These are phyloP conservation scores for Metschnikowia anglica DNA, from an alignment of 805 yeast genomes.

Conservation along the genomic window DNA sequence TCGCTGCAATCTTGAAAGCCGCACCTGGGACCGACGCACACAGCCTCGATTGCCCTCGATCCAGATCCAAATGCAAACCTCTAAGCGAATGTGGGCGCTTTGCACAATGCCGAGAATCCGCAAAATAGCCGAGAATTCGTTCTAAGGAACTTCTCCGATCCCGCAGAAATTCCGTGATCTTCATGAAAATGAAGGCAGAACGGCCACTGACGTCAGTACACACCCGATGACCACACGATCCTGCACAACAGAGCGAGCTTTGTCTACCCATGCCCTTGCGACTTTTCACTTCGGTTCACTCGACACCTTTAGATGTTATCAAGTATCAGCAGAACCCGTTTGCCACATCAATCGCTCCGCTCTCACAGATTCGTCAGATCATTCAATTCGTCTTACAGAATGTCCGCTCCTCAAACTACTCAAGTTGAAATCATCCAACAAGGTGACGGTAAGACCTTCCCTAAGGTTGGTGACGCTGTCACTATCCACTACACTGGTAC, in stretches of 20 bases:
- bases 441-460: constrained; percentile 88
- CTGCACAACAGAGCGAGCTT: constrained; percentile 1
- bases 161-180: too few species aligned
- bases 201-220: constrained; percentile 3
- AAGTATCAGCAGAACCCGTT: constrained; percentile 14
- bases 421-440: constrained; percentile 44
- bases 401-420: constrained; percentile 43
- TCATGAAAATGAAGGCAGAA: too few species aligned
- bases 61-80: too few species aligned
- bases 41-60: constrained; percentile 5
- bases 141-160: too few species aligned
- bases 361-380: constrained; percentile 10
- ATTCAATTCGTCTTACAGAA: constrained; percentile 15
- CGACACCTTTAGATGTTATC: constrained; percentile 11
- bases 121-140: not conserved
- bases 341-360: constrained; percentile 11
- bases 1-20: not conserved
- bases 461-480: constrained; percentile 82
- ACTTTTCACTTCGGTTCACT: constrained; percentile 2
- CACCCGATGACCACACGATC: constrained; percentile 1
- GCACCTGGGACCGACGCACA: constrained; percentile 7
- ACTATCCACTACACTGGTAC: constrained; percentile 97
- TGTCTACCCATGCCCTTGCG: constrained; percentile 4
- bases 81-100: too few species aligned
- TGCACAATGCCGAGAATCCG: not conserved